phyloP scores from a whole-genome alignment of 2,329 filamentous ascomycete species.

The Colletotrichum sp. region DNA sequence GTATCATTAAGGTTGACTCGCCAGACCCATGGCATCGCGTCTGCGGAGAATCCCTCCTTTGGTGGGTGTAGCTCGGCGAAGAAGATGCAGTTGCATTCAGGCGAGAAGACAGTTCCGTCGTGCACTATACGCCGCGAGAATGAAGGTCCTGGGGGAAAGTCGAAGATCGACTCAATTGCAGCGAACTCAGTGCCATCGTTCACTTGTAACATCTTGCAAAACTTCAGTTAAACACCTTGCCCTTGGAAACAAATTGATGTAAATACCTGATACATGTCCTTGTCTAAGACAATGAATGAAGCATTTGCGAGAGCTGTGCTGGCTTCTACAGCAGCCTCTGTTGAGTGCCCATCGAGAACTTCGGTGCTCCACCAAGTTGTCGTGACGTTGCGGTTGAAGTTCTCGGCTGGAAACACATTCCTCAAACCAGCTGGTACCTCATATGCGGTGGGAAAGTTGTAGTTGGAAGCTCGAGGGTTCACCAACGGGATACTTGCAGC shows the following conservation, averaged over 20 bases:
- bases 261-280: neutral
- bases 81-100: slow-evolving; percentile 23
- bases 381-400: slow-evolving; percentile 22
- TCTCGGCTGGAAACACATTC: slow-evolving; percentile 15
- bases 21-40: slow-evolving; percentile 22
- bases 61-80: slow-evolving; percentile 21
- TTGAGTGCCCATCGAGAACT: neutral
- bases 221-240: rapidly evolving
- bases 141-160: neutral
- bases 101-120: slow-evolving; percentile 20
- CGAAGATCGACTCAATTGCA: neutral
- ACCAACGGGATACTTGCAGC: neutral
- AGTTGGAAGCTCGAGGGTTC: neutral
- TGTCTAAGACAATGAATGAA: neutral
- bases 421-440: neutral
- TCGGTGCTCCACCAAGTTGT: slow-evolving; percentile 19
- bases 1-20: slow-evolving; percentile 5
- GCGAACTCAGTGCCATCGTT: neutral
- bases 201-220: rapidly evolving
- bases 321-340: neutral
- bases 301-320: neutral
- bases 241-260: neutral
- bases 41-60: slow-evolving; percentile 11
- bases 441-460: neutral
- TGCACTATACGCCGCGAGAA: slow-evolving; percentile 17